Conservation (phyloP, 345 rosid species). For the Salix udensis region DNA sequence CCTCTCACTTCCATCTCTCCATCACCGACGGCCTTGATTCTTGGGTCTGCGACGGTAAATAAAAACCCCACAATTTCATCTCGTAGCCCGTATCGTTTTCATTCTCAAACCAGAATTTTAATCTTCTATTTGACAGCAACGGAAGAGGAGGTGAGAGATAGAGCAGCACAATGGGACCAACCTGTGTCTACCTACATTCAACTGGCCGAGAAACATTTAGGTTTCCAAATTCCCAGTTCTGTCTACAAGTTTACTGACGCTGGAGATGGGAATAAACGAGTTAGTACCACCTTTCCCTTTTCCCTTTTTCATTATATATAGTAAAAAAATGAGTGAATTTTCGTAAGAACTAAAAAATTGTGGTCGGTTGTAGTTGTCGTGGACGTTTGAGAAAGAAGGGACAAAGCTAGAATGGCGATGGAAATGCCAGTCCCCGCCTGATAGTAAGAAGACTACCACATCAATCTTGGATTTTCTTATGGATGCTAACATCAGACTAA, state of each 20-base stretch:
- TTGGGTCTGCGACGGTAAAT: conserved; percentile 70
- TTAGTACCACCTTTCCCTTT: conserved; percentile 19
- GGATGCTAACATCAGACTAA: conserved; percentile 77
- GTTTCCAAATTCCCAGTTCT: conserved; percentile 70
- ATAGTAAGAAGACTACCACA: conserved; percentile 43
- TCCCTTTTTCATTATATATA: neutral
- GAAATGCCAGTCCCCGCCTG: conserved; percentile 61
- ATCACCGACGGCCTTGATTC: conserved; percentile 70
- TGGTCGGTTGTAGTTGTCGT: conserved; percentile 53
- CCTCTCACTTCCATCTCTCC: conserved; percentile 59
- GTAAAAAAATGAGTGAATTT: neutral
- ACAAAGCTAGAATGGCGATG: conserved; percentile 88
- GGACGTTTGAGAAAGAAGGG: conserved; percentile 92
- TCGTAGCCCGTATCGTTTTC: neutral
- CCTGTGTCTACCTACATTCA: conserved; percentile 59
- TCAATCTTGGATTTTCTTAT: conserved; percentile 77
- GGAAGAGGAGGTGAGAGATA: conserved; percentile 66
- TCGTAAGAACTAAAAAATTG: neutral
- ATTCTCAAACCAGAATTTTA: neutral
- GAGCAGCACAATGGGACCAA: conserved; percentile 90
- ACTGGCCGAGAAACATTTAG: conserved; percentile 70
- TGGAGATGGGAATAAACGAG: conserved; percentile 63
- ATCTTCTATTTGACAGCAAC: conserved; percentile 35
- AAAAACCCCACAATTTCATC: neutral
- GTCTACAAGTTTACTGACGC: conserved; percentile 74